These are phyloP conservation scores for Dothideomycetes sp. DNA, from an alignment of 2,329 filamentous ascomycete genomes.

Conservation along the genomic window DNA sequence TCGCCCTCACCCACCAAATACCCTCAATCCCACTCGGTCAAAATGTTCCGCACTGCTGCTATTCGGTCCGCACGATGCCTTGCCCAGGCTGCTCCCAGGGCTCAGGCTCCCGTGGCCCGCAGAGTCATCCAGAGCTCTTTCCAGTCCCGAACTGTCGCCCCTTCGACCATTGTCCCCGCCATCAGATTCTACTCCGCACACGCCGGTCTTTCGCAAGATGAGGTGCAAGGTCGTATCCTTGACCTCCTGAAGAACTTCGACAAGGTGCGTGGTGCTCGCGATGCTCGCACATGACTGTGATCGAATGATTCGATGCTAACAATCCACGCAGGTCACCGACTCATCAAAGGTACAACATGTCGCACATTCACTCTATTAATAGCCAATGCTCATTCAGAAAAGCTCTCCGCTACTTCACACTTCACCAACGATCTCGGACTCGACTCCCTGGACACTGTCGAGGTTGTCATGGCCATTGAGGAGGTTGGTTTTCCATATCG, in stretches of 20 bases:
- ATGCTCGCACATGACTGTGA: background rate
- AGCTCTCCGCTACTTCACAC: constrained; percentile 79
- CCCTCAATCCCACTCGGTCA: constrained; percentile 22
- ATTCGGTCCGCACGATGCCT: constrained; percentile 60
- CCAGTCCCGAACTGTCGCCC: constrained; percentile 48
- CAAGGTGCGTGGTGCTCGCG: constrained; percentile 59
- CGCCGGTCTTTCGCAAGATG: constrained; percentile 64
- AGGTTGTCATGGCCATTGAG: constrained; percentile 99
- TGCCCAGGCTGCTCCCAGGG: constrained; percentile 29
- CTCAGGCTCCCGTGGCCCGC: constrained; percentile 42
- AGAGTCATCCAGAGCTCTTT: constrained; percentile 49
- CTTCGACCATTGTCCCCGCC: constrained; percentile 54
- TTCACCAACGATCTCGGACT: constrained; percentile 93
- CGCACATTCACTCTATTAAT: no score
- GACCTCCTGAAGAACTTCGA: constrained; percentile 92
- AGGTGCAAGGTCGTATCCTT: constrained; percentile 87
- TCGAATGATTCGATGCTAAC: constrained; percentile 12
- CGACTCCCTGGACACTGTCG: constrained; percentile 95
- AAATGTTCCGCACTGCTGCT: constrained; percentile 83
- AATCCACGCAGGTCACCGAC: constrained; percentile 46
- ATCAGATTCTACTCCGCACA: constrained; percentile 80
- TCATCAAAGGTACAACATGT: constrained; percentile 47
- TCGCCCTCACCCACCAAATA: background rate
- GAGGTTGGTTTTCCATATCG: constrained; percentile 52
- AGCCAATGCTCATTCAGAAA: constrained; percentile 7